Percentiles rank a stretch among this genome's conserved stretches.
Conservation (phyloP, 169 alveolate species). For the Perkinsus marinus region DNA sequence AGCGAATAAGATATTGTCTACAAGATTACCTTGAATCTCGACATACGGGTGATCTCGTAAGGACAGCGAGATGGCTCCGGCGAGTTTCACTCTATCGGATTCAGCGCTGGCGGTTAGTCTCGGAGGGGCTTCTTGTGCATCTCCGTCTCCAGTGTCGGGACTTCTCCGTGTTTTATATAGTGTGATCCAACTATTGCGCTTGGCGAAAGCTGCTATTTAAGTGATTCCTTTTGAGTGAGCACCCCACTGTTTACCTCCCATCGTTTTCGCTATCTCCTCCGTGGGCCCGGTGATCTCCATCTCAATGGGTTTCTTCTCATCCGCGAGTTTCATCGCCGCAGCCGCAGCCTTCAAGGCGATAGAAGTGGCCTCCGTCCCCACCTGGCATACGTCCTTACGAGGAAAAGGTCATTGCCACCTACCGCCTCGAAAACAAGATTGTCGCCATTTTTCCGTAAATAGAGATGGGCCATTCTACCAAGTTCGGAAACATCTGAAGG, state of each 20-base stretch:
- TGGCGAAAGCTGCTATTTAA: not conserved
- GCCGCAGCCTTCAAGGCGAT: not conserved
- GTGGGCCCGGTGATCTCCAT: not conserved
- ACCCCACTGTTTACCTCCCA: not conserved
- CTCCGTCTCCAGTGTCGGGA: not conserved
- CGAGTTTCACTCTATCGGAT: not conserved
- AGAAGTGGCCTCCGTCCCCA: not conserved
- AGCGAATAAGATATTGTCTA: not conserved
- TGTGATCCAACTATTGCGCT: not conserved
- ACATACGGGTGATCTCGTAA: not conserved
- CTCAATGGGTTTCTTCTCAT: not conserved
- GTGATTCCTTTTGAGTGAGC: not conserved
- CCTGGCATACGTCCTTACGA: not conserved
- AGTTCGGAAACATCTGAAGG: not conserved
- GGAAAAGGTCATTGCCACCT: not conserved
- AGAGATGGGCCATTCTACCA: not conserved
- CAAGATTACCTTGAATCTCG: not conserved
- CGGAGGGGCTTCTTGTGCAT: not conserved
- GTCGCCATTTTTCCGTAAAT: not conserved
- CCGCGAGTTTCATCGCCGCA: not conserved
- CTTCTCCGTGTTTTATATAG: not conserved
- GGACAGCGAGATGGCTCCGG: not conserved
- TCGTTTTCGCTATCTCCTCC: not conserved
- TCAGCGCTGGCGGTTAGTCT: not conserved
- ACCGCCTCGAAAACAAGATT: not conserved